Evolutionary conservation across 129 eudicot species (phyloP).

Genomic region (Saussurea involucrata): DNA sequence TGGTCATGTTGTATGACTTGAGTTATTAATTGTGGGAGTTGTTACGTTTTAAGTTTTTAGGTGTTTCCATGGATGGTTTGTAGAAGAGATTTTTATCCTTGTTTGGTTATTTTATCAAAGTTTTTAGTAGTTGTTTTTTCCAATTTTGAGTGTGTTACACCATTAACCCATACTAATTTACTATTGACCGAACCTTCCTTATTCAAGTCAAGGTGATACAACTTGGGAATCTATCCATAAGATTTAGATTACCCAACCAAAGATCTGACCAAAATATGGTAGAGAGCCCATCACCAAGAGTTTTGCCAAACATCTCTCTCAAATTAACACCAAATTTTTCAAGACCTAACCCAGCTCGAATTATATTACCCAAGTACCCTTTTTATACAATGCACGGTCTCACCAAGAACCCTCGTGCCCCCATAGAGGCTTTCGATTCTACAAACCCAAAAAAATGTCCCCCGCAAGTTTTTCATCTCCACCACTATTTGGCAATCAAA

Average conservation of each 20-base stretch:
- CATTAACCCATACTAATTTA: not conserved
- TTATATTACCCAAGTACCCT: not conserved
- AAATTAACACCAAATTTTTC: not conserved
- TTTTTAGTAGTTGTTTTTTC: no score
- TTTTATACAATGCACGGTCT: not conserved
- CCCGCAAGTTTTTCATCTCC: not conserved
- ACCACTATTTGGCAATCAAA: not conserved
- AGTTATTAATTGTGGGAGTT: no score
- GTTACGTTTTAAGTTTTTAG: no score
- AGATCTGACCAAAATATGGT: not conserved
- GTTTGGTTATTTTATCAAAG: no score
- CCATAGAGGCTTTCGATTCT: not conserved
- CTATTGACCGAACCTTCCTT: not conserved
- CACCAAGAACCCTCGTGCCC: not conserved
- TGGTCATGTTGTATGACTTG: no score
- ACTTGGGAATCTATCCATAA: not conserved
- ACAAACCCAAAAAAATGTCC: not conserved
- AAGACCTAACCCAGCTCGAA: not conserved
- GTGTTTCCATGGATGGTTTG: no score
- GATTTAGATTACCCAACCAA: not conserved
- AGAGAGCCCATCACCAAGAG: not conserved
- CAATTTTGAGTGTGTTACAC: no score
- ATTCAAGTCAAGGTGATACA: not conserved
- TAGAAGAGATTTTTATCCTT: no score
- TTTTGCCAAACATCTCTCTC: not conserved